Evolutionary conservation across 306 rosid genomes (phyloP).

Genomic region (Canavalia gladiata): DNA sequence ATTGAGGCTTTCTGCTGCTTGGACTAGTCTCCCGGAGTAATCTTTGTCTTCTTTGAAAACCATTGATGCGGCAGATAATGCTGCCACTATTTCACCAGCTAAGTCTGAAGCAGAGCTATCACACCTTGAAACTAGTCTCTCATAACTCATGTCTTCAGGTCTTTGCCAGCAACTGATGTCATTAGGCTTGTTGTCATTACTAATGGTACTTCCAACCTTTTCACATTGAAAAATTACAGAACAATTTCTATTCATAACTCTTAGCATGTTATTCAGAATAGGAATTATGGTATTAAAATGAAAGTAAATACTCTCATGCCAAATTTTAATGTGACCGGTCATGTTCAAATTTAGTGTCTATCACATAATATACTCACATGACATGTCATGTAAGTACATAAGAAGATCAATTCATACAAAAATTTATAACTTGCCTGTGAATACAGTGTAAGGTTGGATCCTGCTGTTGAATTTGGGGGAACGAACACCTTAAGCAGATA

Average conservation of each 20-base stretch:
- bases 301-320: not conserved
- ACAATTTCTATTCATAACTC: not conserved
- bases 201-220: constrained; percentile 76
- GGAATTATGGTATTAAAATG: not conserved
- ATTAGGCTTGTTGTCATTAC: constrained; percentile 45
- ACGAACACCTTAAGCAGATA: constrained; percentile 73
- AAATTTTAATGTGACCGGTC: not conserved
- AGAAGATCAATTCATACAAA: not conserved
- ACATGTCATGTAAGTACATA: not conserved
- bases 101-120: constrained; percentile 74
- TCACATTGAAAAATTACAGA: constrained; percentile 20
- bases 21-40: constrained; percentile 60
- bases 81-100: constrained; percentile 81
- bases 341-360: not conserved
- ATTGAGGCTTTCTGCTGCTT: constrained; percentile 63
- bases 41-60: constrained; percentile 64
- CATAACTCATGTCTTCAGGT: constrained; percentile 77
- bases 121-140: constrained; percentile 71
- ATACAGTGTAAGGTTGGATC: constrained; percentile 59
- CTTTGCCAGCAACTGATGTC: constrained; percentile 81
- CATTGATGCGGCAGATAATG: constrained; percentile 82
- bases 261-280: not conserved
- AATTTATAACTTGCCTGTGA: constrained; percentile 67
- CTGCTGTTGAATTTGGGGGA: constrained; percentile 55
- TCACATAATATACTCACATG: no score